Evolutionary conservation across 2,329 filamentous ascomycete genomes (phyloP).

Genomic region (Sarocladium oryzae): DNA sequence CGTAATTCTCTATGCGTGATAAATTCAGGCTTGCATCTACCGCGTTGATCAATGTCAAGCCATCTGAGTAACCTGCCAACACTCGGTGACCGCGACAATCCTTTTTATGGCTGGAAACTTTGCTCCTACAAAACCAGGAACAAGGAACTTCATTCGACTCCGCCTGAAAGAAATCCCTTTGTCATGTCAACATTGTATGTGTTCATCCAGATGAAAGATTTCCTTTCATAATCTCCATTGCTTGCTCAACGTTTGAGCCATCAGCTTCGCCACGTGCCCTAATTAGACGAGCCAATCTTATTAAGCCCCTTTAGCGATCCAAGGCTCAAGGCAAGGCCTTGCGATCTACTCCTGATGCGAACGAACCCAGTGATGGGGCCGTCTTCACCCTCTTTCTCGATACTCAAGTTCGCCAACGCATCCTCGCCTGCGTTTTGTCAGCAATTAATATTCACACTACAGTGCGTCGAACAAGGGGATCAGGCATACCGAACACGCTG

Average conservation of each 20-base stretch:
- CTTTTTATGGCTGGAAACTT: neutral
- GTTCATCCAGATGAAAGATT: slow-evolving; percentile 1
- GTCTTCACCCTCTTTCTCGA: slow-evolving; percentile 94
- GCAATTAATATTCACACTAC: slow-evolving; percentile 16
- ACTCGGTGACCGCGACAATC: neutral
- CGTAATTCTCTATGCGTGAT: neutral
- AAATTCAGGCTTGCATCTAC: slow-evolving; percentile 1
- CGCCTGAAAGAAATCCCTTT: neutral
- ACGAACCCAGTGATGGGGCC: slow-evolving; percentile 96
- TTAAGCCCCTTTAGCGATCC: slow-evolving; percentile 93
- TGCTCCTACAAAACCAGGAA: neutral
- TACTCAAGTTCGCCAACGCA: slow-evolving; percentile 91
- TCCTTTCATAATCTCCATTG: neutral
- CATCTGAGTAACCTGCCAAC: too few relatives aligned
- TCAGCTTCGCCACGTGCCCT: neutral
- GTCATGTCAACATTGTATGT: slow-evolving; percentile 9
- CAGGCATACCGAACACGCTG: slow-evolving; percentile 88
- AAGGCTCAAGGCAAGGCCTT: slow-evolving; percentile 87
- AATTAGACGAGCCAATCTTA: slow-evolving; percentile 52
- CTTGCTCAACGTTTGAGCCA: neutral
- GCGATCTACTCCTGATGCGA: slow-evolving; percentile 92
- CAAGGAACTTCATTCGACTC: slow-evolving; percentile 1
- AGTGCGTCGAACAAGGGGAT: slow-evolving; percentile 9
- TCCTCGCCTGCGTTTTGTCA: slow-evolving; percentile 71
- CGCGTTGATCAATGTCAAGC: too few relatives aligned